Conservation (phyloP, 1,284 basidiomycete genomes). For the Apiotrichum mycotoxinovorans region DNA sequence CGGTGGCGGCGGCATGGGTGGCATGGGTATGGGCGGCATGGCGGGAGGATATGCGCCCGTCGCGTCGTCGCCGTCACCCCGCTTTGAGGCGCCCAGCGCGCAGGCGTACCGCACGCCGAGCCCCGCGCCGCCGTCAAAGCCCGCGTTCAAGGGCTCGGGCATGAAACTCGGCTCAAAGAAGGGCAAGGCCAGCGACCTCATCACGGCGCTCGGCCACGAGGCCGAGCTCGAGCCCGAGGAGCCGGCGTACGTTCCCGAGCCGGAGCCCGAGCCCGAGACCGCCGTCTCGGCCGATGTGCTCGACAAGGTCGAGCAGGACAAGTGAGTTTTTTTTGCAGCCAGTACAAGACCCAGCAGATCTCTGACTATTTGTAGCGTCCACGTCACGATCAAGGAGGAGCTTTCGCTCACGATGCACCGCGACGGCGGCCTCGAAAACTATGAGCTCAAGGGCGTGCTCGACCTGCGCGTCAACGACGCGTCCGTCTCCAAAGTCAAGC, state of each 20-base stretch:
- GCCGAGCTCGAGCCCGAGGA: slow-evolving; percentile 58
- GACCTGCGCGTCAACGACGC: slow-evolving; percentile 81
- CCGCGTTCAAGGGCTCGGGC: slow-evolving; percentile 88
- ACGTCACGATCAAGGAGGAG: slow-evolving; percentile 79
- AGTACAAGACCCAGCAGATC: background rate
- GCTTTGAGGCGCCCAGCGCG: slow-evolving; percentile 58
- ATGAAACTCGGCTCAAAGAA: slow-evolving; percentile 94
- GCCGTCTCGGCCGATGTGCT: slow-evolving; percentile 58
- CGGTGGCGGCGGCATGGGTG: slow-evolving; percentile 53
- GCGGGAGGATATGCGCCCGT: slow-evolving; percentile 58
- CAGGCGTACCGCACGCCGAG: slow-evolving; percentile 40
- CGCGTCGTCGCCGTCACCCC: slow-evolving; percentile 52
- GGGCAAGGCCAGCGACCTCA: slow-evolving; percentile 79
- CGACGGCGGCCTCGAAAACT: slow-evolving; percentile 82
- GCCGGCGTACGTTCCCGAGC: slow-evolving; percentile 51
- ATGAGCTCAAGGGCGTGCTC: slow-evolving; percentile 92
- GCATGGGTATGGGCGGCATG: slow-evolving; percentile 50
- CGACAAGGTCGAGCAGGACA: slow-evolving; percentile 72
- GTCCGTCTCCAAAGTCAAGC: slow-evolving; percentile 67
- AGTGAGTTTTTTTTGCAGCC: no score
- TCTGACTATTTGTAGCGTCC: slow-evolving; percentile 53
- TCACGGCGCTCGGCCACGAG: slow-evolving; percentile 82
- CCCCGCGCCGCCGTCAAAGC: slow-evolving; percentile 58
- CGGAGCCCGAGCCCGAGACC: slow-evolving; percentile 57
- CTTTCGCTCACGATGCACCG: slow-evolving; percentile 75